phyloP scores from a whole-genome alignment of 805 yeast species.

The Jamesozyma piceae region DNA sequence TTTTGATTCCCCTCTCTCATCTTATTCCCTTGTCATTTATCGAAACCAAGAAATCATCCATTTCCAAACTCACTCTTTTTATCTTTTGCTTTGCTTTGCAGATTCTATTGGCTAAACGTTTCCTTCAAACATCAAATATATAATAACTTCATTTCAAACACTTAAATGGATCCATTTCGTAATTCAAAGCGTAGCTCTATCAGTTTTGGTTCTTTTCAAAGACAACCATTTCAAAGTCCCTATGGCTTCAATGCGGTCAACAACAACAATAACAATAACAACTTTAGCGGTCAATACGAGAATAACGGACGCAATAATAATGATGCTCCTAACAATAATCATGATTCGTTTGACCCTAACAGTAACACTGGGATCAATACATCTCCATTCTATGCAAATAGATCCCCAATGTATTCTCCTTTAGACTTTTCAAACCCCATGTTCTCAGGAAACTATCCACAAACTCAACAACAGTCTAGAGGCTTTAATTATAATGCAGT shows the following conservation, averaged over 20 bases:
- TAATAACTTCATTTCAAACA: not conserved
- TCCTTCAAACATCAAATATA: not conserved
- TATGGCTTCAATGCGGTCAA: constrained; percentile 1
- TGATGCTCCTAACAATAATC: constrained; percentile 6
- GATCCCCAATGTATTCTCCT: constrained; percentile 28
- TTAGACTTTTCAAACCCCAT: constrained; percentile 17
- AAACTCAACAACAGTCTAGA: constrained; percentile 12
- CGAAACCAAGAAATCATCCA: no score
- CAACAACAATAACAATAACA: constrained; percentile 1
- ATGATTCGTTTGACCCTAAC: constrained; percentile 4
- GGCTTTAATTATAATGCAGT: constrained; percentile 2
- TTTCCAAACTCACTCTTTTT: no score
- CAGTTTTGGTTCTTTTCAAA: constrained; percentile 22
- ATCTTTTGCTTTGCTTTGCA: no score
- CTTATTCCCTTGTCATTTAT: no score
- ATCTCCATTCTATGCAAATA: constrained; percentile 2
- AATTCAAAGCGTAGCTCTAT: constrained; percentile 26
- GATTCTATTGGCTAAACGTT: no score
- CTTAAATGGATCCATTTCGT: constrained; percentile 21
- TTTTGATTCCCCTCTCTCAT: no score
- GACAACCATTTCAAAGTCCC: constrained; percentile 11
- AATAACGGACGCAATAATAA: constrained; percentile 1
- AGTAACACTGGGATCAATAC: constrained; percentile 3
- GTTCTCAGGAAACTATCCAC: constrained; percentile 10
- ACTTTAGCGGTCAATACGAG: constrained; percentile 4